Percentiles rank a stretch among this genome's conserved stretches.
phyloP scores from a whole-genome alignment of 208 protist species.

The Leishmania arabica region DNA sequence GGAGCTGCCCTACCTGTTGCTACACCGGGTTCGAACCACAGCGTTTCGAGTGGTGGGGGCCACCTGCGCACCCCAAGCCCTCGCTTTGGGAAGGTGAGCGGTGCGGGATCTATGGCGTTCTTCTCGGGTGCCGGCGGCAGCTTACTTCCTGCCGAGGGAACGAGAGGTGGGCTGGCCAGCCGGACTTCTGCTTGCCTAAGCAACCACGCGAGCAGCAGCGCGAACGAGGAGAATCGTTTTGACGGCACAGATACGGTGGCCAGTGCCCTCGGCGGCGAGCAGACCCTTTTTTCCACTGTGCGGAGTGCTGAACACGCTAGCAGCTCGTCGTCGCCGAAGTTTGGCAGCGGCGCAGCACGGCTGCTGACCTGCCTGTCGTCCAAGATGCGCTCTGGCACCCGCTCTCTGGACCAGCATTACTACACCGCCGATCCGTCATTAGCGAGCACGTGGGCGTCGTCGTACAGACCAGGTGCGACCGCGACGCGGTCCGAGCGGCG shows the following conservation, averaged over 20 bases:
- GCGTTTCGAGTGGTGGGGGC: neutral
- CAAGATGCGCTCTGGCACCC: neutral
- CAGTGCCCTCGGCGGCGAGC: neutral
- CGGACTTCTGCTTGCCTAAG: neutral
- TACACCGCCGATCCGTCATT: neutral
- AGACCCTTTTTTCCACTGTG: neutral
- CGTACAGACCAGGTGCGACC: neutral
- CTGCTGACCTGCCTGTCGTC: neutral
- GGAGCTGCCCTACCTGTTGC: no score
- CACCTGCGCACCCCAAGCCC: neutral
- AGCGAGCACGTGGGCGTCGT: no score
- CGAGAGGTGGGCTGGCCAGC: neutral
- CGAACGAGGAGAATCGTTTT: neutral
- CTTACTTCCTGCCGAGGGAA: neutral
- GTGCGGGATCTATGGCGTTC: neutral
- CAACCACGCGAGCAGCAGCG: slow-evolving; percentile 10
- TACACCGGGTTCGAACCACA: neutral
- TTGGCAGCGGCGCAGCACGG: neutral
- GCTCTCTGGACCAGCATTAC: neutral
- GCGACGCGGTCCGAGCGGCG: neutral
- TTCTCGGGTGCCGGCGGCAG: neutral
- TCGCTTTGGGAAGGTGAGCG: neutral
- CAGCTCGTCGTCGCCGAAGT: neutral
- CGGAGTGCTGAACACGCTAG: slow-evolving; percentile 1
- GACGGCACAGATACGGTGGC: neutral